Evolutionary conservation across 257 asterid species (phyloP).

Genomic region (Petunia axillaris): DNA sequence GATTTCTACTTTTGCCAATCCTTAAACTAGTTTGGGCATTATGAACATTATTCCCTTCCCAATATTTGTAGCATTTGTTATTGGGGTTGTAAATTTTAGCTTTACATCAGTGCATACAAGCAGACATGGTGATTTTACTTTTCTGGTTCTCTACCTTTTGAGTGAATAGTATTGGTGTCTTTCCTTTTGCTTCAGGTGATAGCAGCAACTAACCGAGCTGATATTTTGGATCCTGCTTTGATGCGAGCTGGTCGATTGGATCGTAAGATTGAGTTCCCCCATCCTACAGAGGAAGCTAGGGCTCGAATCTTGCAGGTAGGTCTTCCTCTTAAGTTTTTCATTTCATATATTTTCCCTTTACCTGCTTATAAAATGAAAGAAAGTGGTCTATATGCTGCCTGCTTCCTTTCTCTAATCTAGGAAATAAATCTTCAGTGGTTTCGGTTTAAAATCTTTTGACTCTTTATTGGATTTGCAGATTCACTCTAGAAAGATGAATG

Average conservation of each 20-base stretch:
- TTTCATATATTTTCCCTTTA: background rate
- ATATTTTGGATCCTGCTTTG: conserved; percentile 92
- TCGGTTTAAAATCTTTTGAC: background rate
- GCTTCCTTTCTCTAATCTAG: background rate
- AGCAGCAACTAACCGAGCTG: conserved; percentile 96
- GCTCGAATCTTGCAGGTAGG: conserved; percentile 79
- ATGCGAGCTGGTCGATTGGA: conserved; percentile 94
- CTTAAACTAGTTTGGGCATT: conserved; percentile 19
- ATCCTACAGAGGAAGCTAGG: conserved; percentile 93
- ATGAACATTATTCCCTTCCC: background rate
- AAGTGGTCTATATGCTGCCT: background rate
- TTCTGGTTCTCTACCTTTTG: conserved; percentile 8
- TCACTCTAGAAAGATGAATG: conserved; percentile 97
- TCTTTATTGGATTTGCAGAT: conserved; percentile 47
- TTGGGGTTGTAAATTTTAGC: background rate
- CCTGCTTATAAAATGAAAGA: background rate
- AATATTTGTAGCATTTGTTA: background rate
- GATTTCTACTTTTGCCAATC: conserved; percentile 1
- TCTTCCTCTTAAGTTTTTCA: background rate
- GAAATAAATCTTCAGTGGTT: conserved; percentile 5
- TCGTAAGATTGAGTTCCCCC: conserved; percentile 97
- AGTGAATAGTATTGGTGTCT: conserved; percentile 14
- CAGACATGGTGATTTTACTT: background rate
- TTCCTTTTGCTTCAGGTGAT: conserved; percentile 60
- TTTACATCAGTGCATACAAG: conserved; percentile 4